A percentile compares a stretch with the other conserved stretches of the same genome.
Evolutionary conservation across 805 yeast genomes (phyloP).

Genomic region (Cyberlindnera xylosilytica): DNA sequence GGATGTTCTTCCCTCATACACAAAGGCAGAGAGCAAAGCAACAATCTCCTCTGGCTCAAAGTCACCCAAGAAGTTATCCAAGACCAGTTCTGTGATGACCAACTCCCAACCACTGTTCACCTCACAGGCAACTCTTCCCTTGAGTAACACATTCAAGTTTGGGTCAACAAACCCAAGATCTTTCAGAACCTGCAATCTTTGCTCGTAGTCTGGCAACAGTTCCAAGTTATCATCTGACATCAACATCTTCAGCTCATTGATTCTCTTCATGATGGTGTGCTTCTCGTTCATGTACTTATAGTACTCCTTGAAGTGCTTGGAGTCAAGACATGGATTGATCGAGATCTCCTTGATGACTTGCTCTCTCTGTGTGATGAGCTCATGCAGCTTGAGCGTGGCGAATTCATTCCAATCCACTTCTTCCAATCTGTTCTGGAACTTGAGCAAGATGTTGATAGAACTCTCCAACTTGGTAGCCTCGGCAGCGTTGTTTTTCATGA

Average conservation of each 20-base stretch:
- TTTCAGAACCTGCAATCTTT: slow-evolving; percentile 73
- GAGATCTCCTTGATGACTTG: slow-evolving; percentile 32
- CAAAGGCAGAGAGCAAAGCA: slow-evolving; percentile 89
- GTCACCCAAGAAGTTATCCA: slow-evolving; percentile 89
- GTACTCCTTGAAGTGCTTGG: slow-evolving; percentile 44
- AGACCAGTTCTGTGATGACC: slow-evolving; percentile 79
- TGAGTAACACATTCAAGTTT: slow-evolving; percentile 71
- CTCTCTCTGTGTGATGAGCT: slow-evolving; percentile 37
- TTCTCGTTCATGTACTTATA: slow-evolving; percentile 45
- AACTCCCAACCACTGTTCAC: slow-evolving; percentile 89
- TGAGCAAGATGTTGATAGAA: slow-evolving; percentile 35
- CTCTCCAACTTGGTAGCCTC: slow-evolving; percentile 36
- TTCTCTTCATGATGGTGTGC: slow-evolving; percentile 43
- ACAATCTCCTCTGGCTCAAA: slow-evolving; percentile 96
- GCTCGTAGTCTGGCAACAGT: slow-evolving; percentile 89
- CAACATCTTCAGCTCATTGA: slow-evolving; percentile 53
- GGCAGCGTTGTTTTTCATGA: slow-evolving; percentile 15
- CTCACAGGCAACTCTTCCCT: slow-evolving; percentile 94
- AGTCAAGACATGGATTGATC: slow-evolving; percentile 28
- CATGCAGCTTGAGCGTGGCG: slow-evolving; percentile 34
- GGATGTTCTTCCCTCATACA: slow-evolving; percentile 74
- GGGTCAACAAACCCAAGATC: slow-evolving; percentile 79
- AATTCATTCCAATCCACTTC: slow-evolving; percentile 41
- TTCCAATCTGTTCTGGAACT: slow-evolving; percentile 38
- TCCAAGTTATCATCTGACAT: slow-evolving; percentile 88